These are phyloP conservation scores for Adansonia grandidieri DNA, from an alignment of 441 rosid species.

Conservation along the genomic window DNA sequence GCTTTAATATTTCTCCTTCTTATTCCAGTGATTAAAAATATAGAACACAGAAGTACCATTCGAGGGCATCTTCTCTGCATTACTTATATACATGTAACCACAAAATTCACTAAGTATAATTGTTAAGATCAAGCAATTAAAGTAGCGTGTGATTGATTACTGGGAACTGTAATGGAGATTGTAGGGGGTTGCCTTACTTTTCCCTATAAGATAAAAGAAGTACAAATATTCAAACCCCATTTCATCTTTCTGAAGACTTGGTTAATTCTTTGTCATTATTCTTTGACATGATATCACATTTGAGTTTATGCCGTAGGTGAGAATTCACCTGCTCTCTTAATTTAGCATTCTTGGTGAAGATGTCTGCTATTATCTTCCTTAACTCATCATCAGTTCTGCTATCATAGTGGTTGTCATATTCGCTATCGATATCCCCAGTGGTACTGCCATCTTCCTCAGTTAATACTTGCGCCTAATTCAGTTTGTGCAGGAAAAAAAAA, in stretches of 20 bases:
- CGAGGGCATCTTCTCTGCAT: not conserved
- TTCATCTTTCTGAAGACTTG: conserved; percentile 41
- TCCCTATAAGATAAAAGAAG: not conserved
- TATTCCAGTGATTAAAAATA: not conserved
- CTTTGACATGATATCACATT: conserved; percentile 35
- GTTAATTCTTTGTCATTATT: conserved; percentile 31
- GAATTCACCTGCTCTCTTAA: conserved; percentile 76
- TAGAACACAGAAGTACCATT: not conserved
- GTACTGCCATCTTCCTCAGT: conserved; percentile 47
- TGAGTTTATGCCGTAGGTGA: conserved; percentile 52
- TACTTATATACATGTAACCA: not conserved
- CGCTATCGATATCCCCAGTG: not conserved
- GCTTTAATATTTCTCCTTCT: not conserved
- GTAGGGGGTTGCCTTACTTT: not conserved
- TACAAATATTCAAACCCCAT: conserved; percentile 3
- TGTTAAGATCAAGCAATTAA: not conserved
- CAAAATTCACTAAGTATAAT: not conserved
- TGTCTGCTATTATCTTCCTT: conserved; percentile 61
- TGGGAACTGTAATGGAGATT: not conserved
- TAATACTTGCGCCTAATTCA: conserved; percentile 17
- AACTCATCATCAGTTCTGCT: conserved; percentile 53
- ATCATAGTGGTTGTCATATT: conserved; percentile 26
- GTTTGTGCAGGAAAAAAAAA: not conserved
- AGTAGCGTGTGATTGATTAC: not conserved
- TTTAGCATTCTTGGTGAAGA: conserved; percentile 63